phyloP scores from a whole-genome alignment of 164 flowering plant species.

The Berberis vulgaris region DNA sequence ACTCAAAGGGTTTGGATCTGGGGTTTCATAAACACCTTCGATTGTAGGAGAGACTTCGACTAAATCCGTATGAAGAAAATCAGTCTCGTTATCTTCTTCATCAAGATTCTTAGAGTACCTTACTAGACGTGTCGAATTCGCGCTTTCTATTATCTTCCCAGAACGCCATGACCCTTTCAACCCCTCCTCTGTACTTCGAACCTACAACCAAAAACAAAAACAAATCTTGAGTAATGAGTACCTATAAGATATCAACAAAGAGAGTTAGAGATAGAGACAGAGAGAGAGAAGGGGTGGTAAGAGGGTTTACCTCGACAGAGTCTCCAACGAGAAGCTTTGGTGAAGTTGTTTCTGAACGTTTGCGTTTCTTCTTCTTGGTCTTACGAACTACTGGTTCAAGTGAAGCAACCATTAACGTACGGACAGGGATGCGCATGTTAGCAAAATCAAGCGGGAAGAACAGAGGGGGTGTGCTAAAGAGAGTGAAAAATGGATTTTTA shows the following conservation, averaged over 20 bases:
- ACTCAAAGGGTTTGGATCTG: neutral
- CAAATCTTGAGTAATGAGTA: neutral
- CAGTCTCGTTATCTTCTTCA: conserved; percentile 2
- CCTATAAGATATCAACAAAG: too few relatives aligned
- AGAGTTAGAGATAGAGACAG: neutral
- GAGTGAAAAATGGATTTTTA: too few relatives aligned
- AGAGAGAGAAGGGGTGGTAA: neutral
- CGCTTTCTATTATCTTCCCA: conserved; percentile 7
- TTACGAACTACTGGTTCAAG: neutral
- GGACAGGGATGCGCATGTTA: too few relatives aligned
- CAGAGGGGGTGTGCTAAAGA: too few relatives aligned
- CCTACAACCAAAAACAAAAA: conserved; percentile 7
- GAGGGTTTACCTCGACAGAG: conserved; percentile 15
- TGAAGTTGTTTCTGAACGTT: neutral
- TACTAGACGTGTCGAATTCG: conserved; percentile 6
- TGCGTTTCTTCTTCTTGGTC: conserved; percentile 3
- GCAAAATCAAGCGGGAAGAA: too few relatives aligned
- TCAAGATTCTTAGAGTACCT: conserved; percentile 14
- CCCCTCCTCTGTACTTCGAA: conserved; percentile 20
- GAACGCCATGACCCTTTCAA: conserved; percentile 28
- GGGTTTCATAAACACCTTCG: neutral
- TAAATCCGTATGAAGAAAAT: conserved; percentile 5
- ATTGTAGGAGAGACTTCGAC: conserved; percentile 2
- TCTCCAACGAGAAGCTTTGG: conserved; percentile 12
- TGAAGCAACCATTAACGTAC: neutral